Conservation (phyloP, 495 filamentous ascomycete species). For the Penicillium ucsense region DNA sequence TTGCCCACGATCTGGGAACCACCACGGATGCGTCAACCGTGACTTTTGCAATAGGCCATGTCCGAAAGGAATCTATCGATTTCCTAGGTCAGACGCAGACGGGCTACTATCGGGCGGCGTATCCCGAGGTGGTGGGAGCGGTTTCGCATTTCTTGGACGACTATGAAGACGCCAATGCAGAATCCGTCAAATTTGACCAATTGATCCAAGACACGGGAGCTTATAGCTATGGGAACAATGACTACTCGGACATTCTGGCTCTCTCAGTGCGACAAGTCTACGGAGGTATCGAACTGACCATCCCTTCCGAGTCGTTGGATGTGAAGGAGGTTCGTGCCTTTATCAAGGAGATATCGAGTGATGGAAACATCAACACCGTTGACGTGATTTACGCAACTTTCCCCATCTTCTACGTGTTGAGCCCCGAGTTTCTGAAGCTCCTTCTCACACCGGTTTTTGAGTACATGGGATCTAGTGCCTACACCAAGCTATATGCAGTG, state of each 20-base stretch:
- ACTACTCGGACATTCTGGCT: slow-evolving; percentile 33
- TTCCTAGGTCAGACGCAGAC: slow-evolving; percentile 30
- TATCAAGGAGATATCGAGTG: slow-evolving; percentile 39
- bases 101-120: slow-evolving; percentile 27
- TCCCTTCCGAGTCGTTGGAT: slow-evolving; percentile 28
- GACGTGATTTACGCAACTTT: slow-evolving; percentile 36
- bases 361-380: slow-evolving; percentile 41
- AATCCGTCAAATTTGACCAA: slow-evolving; percentile 20
- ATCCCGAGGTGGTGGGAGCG: slow-evolving; percentile 13
- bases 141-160: slow-evolving; percentile 32
- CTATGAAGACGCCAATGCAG: slow-evolving; percentile 22
- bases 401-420: slow-evolving; percentile 32
- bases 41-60: slow-evolving; percentile 36
- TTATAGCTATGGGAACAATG: slow-evolving; percentile 20
- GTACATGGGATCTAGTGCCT: slow-evolving; percentile 25
- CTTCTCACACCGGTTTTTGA: slow-evolving; percentile 33
- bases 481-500: slow-evolving; percentile 23
- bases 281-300: slow-evolving; percentile 33
- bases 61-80: slow-evolving; percentile 28
- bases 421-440: slow-evolving; percentile 30
- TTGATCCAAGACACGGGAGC: slow-evolving; percentile 14
- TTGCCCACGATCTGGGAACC: slow-evolving; percentile 28
- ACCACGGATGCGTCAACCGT: slow-evolving; percentile 16
- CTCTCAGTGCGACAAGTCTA: slow-evolving; percentile 33
- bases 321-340: slow-evolving; percentile 30